Evolutionary conservation across 2,329 filamentous ascomycete species (phyloP).

Genomic region (Aspergillus puulaauensis): DNA sequence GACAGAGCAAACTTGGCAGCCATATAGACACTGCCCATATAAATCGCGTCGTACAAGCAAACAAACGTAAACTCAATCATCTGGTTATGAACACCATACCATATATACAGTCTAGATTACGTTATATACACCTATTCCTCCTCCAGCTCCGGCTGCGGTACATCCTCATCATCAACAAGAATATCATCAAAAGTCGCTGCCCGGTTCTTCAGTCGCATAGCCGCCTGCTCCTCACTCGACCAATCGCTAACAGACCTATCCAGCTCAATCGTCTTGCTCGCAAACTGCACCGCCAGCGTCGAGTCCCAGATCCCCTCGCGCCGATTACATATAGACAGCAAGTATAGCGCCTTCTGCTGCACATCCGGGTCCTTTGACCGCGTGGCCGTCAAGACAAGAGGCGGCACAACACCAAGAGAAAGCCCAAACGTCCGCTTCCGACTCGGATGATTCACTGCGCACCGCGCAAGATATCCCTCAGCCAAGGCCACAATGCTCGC

Average conservation of each 20-base stretch:
- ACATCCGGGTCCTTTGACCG: conserved; percentile 5
- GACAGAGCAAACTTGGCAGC: too few species aligned
- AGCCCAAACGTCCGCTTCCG: conserved; percentile 6
- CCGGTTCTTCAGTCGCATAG: conserved; percentile 2
- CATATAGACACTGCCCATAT: too few species aligned
- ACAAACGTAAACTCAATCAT: too few species aligned
- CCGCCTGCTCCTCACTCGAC: background rate
- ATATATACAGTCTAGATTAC: background rate
- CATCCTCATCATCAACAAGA: conserved; percentile 1
- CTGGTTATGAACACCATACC: background rate
- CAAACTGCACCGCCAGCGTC: background rate
- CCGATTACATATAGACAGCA: conserved; percentile 8
- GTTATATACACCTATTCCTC: background rate
- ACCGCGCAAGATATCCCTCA: background rate
- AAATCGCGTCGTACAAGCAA: too few species aligned
- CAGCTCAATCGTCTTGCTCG: background rate
- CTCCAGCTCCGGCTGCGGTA: background rate
- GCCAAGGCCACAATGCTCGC: background rate
- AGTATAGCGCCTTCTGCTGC: conserved; percentile 6
- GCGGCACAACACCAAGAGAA: conserved; percentile 10
- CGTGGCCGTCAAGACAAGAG: conserved; percentile 8
- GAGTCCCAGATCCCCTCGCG: conserved; percentile 17
- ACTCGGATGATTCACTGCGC: background rate
- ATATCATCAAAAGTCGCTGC: conserved; percentile 4
- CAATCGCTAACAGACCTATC: background rate